Evolutionary conservation across 805 yeast species (phyloP).

Genomic region (Nakazawaea holstii): DNA sequence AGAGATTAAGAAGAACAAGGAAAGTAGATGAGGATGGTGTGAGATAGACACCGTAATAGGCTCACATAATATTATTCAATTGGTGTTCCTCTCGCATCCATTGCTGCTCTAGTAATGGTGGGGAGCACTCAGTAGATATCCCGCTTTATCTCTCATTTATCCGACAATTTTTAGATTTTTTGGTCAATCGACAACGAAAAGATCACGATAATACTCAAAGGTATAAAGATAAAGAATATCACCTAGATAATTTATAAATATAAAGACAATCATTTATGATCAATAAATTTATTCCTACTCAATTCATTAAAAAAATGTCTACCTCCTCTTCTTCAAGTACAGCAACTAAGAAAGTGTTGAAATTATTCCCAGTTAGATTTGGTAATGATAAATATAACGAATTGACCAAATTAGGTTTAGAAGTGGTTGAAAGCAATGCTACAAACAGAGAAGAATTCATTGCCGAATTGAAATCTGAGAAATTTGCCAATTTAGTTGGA

Average conservation of each 20-base stretch:
- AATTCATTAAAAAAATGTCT: background rate
- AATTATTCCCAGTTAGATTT: conserved; percentile 55
- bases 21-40: no score
- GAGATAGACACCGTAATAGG: no score
- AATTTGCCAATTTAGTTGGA: conserved; percentile 29
- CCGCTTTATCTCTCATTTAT: background rate
- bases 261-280: background rate
- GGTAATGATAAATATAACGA: conserved; percentile 68
- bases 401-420: conserved; percentile 36
- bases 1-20: no score
- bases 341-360: conserved; percentile 30
- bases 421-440: conserved; percentile 40
- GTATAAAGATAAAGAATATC: background rate
- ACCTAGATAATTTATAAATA: background rate
- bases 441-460: conserved; percentile 35
- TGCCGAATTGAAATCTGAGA: conserved; percentile 28
- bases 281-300: background rate
- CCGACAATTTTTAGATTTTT: background rate
- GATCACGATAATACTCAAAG: background rate
- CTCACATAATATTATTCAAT: no score
- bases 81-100: no score
- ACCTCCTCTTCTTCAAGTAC: background rate
- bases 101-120: no score
- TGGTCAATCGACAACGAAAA: background rate
- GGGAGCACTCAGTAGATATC: background rate